Evolutionary conservation across 2,329 filamentous ascomycete species (phyloP).

Genomic region (Cercospora sojina): DNA sequence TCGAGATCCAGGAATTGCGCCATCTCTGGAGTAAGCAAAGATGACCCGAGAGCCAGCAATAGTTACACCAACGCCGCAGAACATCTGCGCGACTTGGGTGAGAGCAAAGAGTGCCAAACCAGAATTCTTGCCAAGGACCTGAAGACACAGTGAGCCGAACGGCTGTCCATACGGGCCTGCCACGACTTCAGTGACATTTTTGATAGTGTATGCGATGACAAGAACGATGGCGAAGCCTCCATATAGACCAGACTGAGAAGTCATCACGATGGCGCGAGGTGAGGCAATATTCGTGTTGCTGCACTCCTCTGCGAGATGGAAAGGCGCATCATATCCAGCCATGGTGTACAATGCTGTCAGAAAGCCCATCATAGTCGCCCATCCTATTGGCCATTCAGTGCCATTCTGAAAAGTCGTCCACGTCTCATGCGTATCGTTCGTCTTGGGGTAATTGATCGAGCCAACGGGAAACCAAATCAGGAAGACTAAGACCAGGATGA

Average conservation of each 20-base stretch:
- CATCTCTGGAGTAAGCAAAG: slow-evolving; percentile 38
- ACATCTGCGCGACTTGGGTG: slow-evolving; percentile 37
- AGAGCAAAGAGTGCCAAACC: slow-evolving; percentile 37
- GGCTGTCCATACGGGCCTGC: slow-evolving; percentile 37
- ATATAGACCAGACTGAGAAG: slow-evolving; percentile 33
- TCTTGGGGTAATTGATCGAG: slow-evolving; percentile 36
- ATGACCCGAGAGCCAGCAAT: slow-evolving; percentile 35
- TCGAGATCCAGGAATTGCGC: slow-evolving; percentile 31
- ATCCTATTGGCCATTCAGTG: slow-evolving; percentile 37
- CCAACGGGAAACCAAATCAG: slow-evolving; percentile 40
- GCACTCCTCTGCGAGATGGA: slow-evolving; percentile 39
- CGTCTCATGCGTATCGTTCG: slow-evolving; percentile 22
- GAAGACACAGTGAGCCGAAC: slow-evolving; percentile 36
- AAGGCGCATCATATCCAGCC: slow-evolving; percentile 39
- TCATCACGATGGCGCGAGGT: slow-evolving; percentile 38
- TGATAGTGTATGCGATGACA: slow-evolving; percentile 37
- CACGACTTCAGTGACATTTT: slow-evolving; percentile 34
- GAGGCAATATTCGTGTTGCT: slow-evolving; percentile 37
- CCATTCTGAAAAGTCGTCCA: slow-evolving; percentile 30
- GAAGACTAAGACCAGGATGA: slow-evolving; percentile 38
- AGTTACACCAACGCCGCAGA: slow-evolving; percentile 36
- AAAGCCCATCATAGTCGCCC: slow-evolving; percentile 41
- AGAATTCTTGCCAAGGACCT: slow-evolving; percentile 35
- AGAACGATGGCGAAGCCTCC: slow-evolving; percentile 35
- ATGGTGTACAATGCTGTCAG: slow-evolving; percentile 50